Percentiles rank a stretch among this genome's conserved stretches.
These are phyloP conservation scores for Phaeoacremonium minimum DNA, from an alignment of 2,329 filamentous ascomycete genomes.

Conservation along the genomic window DNA sequence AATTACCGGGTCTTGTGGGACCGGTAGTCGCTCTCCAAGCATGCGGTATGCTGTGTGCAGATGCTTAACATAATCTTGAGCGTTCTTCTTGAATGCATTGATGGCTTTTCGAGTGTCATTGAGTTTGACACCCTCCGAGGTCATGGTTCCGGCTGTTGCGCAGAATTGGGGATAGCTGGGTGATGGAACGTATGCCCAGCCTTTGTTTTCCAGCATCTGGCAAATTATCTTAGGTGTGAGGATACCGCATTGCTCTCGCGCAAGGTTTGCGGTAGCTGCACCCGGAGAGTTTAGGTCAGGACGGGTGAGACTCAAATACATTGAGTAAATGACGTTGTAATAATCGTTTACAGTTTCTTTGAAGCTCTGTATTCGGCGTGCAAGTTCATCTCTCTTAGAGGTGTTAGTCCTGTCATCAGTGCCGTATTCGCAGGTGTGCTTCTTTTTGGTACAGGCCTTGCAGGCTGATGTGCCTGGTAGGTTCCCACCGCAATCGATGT, in stretches of 20 bases:
- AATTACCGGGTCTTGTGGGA: no score
- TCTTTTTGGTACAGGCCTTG: not conserved
- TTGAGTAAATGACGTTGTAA: no score
- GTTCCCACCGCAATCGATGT: not conserved
- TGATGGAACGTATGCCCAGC: not conserved
- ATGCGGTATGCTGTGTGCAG: no score
- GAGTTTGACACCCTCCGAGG: not conserved
- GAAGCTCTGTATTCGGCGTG: not conserved
- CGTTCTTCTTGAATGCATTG: no score
- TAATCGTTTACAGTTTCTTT: not conserved
- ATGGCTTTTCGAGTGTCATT: not conserved
- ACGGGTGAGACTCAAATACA: no score
- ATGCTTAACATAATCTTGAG: no score
- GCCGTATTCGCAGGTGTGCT: not conserved
- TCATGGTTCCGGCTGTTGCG: no score
- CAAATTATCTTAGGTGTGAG: not conserved
- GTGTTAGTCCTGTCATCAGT: not conserved
- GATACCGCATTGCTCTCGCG: not conserved
- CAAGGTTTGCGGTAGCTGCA: not conserved
- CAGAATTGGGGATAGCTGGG: not conserved
- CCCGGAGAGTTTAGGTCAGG: not conserved
- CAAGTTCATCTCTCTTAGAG: not conserved
- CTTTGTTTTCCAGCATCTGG: not conserved
- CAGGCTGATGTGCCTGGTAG: not conserved
- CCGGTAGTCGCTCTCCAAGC: no score